Evolutionary conservation across 2,329 filamentous ascomycete species (phyloP).

Genomic region (Rutstroemia sp.): DNA sequence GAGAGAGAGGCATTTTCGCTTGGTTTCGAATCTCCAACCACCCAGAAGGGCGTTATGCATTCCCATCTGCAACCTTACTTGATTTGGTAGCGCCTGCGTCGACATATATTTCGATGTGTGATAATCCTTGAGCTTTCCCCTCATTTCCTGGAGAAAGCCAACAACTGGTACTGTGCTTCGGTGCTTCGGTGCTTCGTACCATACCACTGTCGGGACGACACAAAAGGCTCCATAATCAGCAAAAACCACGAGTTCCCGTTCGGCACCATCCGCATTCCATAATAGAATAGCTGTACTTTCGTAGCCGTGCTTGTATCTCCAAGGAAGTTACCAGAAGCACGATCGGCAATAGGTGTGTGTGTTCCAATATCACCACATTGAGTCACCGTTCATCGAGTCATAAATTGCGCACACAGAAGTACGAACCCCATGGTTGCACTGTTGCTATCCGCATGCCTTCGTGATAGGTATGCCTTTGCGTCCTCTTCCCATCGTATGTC

Average conservation of each 20-base stretch:
- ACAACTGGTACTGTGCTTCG: not conserved
- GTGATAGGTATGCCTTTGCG: not conserved
- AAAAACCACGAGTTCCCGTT: slow-evolving; percentile 9
- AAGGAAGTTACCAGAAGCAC: not conserved
- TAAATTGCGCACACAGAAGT: not conserved
- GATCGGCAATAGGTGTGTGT: not conserved
- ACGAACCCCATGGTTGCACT: not conserved
- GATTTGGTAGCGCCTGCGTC: slow-evolving; percentile 11
- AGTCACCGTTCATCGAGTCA: slow-evolving; percentile 1
- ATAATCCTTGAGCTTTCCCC: slow-evolving; percentile 11
- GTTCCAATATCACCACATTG: not conserved
- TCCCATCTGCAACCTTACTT: slow-evolving; percentile 6
- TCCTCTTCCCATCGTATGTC: not conserved
- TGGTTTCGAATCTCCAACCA: too few relatives aligned
- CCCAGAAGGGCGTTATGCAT: not conserved
- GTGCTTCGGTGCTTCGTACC: not conserved
- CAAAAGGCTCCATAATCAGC: not conserved
- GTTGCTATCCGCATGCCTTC: not conserved
- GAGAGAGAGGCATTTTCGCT: too few relatives aligned
- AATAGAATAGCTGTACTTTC: not conserved
- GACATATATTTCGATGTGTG: slow-evolving; percentile 5
- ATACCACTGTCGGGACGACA: not conserved
- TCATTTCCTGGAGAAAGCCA: slow-evolving; percentile 8
- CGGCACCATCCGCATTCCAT: slow-evolving; percentile 5
- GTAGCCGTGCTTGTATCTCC: not conserved